phyloP scores from a whole-genome alignment of 345 rosid species.

The Rhodamnia argentea region DNA sequence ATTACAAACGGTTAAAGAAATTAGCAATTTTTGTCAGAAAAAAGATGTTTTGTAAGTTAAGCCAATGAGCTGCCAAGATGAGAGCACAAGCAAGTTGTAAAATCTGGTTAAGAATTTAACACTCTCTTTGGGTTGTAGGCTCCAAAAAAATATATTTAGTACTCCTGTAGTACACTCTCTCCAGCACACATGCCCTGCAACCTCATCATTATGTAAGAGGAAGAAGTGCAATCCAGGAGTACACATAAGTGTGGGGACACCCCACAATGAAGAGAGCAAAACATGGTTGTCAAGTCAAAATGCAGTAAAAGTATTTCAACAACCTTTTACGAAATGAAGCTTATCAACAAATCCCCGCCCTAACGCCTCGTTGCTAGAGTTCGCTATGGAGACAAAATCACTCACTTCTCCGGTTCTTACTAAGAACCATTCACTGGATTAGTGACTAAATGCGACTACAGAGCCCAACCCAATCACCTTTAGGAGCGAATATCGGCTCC shows the following conservation, averaged over 20 bases:
- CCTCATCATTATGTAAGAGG: too few species aligned
- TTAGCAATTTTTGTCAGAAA: too few species aligned
- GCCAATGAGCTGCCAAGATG: background rate
- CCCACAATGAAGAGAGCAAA: background rate
- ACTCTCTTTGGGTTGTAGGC: background rate
- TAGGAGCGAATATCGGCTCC: background rate
- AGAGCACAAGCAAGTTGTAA: background rate
- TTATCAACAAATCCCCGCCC: background rate
- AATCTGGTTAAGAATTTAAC: background rate
- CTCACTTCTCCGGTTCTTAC: background rate
- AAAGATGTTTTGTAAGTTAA: background rate
- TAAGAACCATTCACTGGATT: background rate
- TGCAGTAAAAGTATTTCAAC: background rate
- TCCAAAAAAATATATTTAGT: background rate
- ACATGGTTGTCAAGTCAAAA: background rate
- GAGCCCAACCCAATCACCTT: background rate
- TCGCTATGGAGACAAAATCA: background rate
- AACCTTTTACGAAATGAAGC: background rate
- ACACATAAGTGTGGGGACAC: background rate
- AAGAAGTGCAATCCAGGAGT: too few species aligned
- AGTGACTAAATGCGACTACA: background rate
- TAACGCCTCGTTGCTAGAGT: background rate
- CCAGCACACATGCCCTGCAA: too few species aligned
- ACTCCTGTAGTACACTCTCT: background rate
- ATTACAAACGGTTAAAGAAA: too few species aligned